A percentile compares a stretch with the other conserved stretches of the same genome.
Conservation (phyloP, 2,329 filamentous ascomycete species). For the Taxawa tesnikishii region DNA sequence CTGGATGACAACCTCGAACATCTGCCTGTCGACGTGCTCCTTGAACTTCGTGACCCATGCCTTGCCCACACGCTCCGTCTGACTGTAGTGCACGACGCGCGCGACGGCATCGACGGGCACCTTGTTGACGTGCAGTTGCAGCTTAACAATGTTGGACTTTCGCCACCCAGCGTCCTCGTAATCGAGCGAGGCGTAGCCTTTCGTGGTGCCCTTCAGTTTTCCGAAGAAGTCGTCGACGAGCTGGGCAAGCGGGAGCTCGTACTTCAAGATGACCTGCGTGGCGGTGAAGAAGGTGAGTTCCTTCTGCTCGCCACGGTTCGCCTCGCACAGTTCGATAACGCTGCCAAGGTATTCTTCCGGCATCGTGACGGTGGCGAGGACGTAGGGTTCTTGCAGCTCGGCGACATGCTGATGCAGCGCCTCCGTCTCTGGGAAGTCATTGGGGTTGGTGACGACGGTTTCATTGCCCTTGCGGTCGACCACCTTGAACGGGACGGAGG, state of each 20-base stretch:
- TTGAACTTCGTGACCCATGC: conserved; percentile 95
- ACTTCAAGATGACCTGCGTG: conserved; percentile 88
- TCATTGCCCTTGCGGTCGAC: conserved; percentile 67
- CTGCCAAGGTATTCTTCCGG: conserved; percentile 90
- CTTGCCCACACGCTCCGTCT: conserved; percentile 68
- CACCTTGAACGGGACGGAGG: conserved; percentile 84
- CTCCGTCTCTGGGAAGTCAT: conserved; percentile 71
- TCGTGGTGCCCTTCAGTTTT: conserved; percentile 84
- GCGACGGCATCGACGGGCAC: conserved; percentile 85
- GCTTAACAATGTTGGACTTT: conserved; percentile 66
- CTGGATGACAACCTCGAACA: conserved; percentile 96
- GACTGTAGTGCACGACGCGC: conserved; percentile 74
- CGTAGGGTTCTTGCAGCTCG: conserved; percentile 61
- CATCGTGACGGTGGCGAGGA: conserved; percentile 74
- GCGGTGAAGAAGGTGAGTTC: conserved; percentile 84
- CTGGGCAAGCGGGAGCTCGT: conserved; percentile 76
- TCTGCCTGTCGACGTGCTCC: conserved; percentile 87
- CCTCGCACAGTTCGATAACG: conserved; percentile 89
- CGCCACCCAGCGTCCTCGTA: conserved; percentile 93
- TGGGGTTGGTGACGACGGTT: conserved; percentile 71
- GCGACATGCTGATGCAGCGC: conserved; percentile 40
- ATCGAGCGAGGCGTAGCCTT: conserved; percentile 90
- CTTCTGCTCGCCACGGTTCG: conserved; percentile 75
- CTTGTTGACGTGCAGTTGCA: conserved; percentile 91
- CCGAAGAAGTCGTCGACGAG: conserved; percentile 96